Conservation (phyloP, 371 early-diverging fungal genomes). For the Paraphysoderma sedebokerense region DNA sequence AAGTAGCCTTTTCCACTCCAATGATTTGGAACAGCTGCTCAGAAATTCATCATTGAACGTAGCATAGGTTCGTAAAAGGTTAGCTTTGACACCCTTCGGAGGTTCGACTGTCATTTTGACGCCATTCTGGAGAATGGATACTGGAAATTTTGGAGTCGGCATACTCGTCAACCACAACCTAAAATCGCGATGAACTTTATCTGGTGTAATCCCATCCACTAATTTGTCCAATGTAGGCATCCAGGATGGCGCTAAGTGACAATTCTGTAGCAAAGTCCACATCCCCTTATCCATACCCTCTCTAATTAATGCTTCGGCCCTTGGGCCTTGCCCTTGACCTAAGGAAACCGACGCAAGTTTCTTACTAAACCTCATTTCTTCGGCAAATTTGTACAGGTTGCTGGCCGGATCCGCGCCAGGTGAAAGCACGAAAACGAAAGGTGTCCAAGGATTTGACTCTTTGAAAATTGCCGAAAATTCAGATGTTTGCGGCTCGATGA, state of each 20-base stretch:
- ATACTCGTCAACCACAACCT: conserved; percentile 34
- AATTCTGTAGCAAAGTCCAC: conserved; percentile 37
- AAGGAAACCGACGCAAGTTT: conserved; percentile 27
- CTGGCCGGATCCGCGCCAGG: conserved; percentile 37
- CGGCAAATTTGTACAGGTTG: conserved; percentile 32
- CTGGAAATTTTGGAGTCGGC: conserved; percentile 36
- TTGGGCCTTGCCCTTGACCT: conserved; percentile 38
- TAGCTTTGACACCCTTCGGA: conserved; percentile 37
- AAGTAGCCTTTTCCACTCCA: conserved; percentile 28
- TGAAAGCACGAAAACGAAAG: conserved; percentile 35
- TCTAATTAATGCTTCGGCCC: conserved; percentile 29
- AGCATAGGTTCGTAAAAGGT: conserved; percentile 29
- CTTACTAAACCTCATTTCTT: conserved; percentile 34
- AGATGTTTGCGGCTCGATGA: conserved; percentile 34
- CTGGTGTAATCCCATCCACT: conserved; percentile 26
- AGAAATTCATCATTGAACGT: conserved; percentile 32
- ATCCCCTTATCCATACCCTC: conserved; percentile 34
- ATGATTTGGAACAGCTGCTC: conserved; percentile 17
- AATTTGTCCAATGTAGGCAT: conserved; percentile 32
- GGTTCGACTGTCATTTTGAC: conserved; percentile 36
- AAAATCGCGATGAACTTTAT: conserved; percentile 35
- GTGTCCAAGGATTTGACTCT: conserved; percentile 26
- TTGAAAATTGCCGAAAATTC: conserved; percentile 27
- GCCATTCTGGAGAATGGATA: conserved; percentile 34
- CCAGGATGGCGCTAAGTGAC: conserved; percentile 36